A percentile compares a stretch with the other conserved stretches of the same genome.
phyloP scores from a whole-genome alignment of 2,329 filamentous ascomycete genomes.

The Aspergillus awamori region DNA sequence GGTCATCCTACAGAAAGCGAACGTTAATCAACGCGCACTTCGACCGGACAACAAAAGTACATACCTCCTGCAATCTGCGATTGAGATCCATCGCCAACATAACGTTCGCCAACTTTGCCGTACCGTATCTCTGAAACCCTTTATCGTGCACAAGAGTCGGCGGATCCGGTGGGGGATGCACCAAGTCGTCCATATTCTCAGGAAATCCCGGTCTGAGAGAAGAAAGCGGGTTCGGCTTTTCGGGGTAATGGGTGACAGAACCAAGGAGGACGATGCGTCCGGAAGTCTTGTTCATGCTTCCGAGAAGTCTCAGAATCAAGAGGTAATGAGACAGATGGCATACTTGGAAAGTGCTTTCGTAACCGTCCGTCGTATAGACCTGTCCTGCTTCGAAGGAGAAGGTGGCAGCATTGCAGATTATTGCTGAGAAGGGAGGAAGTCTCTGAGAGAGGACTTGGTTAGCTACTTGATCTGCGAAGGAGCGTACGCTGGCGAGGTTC shows the following conservation, averaged over 20 bases:
- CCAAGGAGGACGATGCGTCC: conserved; percentile 36
- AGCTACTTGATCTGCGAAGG: conserved; percentile 34
- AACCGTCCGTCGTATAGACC: conserved; percentile 41
- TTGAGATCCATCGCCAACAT: conserved; percentile 49
- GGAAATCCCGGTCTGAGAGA: conserved; percentile 42
- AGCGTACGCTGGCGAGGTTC: conserved; percentile 37
- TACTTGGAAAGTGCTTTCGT: conserved; percentile 46
- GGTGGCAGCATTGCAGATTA: conserved; percentile 48
- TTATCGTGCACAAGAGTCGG: conserved; percentile 38
- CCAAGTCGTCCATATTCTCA: conserved; percentile 39
- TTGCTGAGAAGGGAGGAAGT: conserved; percentile 37
- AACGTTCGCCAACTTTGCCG: conserved; percentile 46
- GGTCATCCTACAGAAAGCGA: conserved; percentile 23
- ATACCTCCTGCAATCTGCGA: conserved; percentile 32
- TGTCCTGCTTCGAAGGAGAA: conserved; percentile 40
- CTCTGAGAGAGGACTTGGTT: conserved; percentile 31
- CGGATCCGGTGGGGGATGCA: conserved; percentile 37
- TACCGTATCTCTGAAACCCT: conserved; percentile 50
- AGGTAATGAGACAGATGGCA: conserved; percentile 44
- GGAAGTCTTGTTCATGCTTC: conserved; percentile 19
- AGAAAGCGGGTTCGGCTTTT: conserved; percentile 42
- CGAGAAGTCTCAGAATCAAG: conserved; percentile 43
- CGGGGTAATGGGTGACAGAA: conserved; percentile 43
- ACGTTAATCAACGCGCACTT: neutral
- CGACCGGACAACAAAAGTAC: no score